Base-by-base conservation (phyloP, 495 filamentous ascomycete genomes). In the Neurospora africana region DNA sequence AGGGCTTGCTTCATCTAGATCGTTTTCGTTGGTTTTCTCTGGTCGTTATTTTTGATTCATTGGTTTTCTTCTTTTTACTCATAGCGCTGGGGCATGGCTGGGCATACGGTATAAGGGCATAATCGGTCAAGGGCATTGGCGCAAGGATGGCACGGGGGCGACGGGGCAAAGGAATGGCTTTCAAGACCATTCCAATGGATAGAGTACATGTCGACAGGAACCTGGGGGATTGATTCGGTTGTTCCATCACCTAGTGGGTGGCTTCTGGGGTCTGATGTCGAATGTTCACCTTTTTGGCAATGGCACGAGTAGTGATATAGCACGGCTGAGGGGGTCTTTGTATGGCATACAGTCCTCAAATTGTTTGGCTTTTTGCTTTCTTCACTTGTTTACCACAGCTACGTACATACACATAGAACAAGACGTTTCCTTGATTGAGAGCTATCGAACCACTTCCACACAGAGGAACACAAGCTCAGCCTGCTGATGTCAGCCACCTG, bases 391-490 rank as follows among this genome's bases (percentile, higher is more conserved):
- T 23, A 47, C 43, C 8, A 47, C n/a, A 23, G 10, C 43, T 11
- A 47, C 9, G 9, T 23, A 43, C 41, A 0, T 44, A 47, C 19
- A 47, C 9, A 47, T 47, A 47, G 43, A 47, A 21, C n/a, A 21
- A 47, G n/a, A 4, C 19, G n/a, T 47, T 44, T n/a, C 19, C 41
- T 1, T 44, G 41, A n/a, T 10, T 41, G 7, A 44, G 19, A 44
- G 19, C 41, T 21, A 10, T 44, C 8, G 19, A 21, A 44, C 1
- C 19, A 47, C 43, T 21, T 21, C 43, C 19, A 21, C 43, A 0
- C 0, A 47, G 43, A 2, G 3, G 0, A n/a, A 0, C n/a, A 47
- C 1, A 47, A 47, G n/a, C 43, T 21, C 1, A 2, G 43, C 43
- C 19, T 47, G n/a, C 9, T 0, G 9, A 21, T 21, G 8, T 21